A percentile compares a stretch with the other conserved stretches of the same genome.
These are phyloP conservation scores for Chaetomium fimeti DNA, from an alignment of 495 filamentous ascomycete species.

Conservation along the genomic window DNA sequence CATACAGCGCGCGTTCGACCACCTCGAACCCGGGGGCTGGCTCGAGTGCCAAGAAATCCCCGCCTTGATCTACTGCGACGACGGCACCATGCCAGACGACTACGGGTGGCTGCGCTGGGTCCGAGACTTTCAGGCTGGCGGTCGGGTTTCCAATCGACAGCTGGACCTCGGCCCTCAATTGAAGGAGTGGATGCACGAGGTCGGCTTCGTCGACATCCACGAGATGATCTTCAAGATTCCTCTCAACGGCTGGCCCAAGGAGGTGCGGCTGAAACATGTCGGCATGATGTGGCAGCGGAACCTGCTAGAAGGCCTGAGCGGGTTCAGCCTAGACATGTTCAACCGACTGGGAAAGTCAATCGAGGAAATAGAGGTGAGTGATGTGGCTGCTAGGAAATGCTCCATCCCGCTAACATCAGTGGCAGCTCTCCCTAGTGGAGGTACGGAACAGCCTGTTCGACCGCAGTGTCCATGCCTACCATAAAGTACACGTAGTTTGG, in stretches of 20 bases:
- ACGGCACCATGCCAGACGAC: conserved; percentile 52
- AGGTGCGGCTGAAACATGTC: conserved; percentile 30
- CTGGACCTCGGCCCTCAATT: conserved; percentile 51
- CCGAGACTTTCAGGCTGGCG: conserved; percentile 48
- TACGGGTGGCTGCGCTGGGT: conserved; percentile 54
- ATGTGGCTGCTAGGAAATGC: background rate
- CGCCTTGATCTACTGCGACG: conserved; percentile 58
- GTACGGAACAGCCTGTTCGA: conserved; percentile 58
- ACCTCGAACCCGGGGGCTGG: conserved; percentile 64
- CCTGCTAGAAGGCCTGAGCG: conserved; percentile 35
- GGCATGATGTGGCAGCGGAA: conserved; percentile 41
- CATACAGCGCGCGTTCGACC: conserved; percentile 41
- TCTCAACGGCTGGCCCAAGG: conserved; percentile 52
- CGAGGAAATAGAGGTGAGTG: conserved; percentile 45
- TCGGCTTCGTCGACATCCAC: conserved; percentile 63
- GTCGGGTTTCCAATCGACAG: conserved; percentile 52
- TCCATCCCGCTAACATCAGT: conserved; percentile 14
- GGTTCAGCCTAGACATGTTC: conserved; percentile 34
- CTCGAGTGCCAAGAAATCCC: conserved; percentile 64
- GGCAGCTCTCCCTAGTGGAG: conserved; percentile 57
- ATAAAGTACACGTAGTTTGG: conserved; percentile 53
- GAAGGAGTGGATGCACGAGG: conserved; percentile 56
- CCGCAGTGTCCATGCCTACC: conserved; percentile 54
- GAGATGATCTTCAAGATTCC: conserved; percentile 57
- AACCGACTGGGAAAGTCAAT: conserved; percentile 42